Percentiles rank a stretch among this genome's conserved stretches.
These are phyloP conservation scores for Malus orientalis DNA, from an alignment of 306 rosid species.

Conservation along the genomic window DNA sequence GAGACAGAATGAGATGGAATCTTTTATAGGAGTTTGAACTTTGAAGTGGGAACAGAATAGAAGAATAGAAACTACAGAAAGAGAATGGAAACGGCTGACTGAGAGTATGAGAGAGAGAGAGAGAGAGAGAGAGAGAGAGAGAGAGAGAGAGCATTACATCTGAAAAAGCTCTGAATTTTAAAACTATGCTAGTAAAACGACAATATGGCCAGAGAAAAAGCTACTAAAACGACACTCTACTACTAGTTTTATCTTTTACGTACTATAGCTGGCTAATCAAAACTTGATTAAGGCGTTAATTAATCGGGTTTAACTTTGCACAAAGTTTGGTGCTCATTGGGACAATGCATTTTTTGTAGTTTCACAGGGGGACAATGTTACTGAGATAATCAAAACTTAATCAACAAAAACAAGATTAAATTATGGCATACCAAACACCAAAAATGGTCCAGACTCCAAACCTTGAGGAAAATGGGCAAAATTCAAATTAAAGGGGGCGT, in stretches of 20 bases:
- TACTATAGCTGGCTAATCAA: not conserved
- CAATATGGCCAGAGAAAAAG: not conserved
- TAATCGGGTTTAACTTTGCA: constrained; percentile 26
- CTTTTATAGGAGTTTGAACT: constrained; percentile 52
- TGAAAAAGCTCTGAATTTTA: constrained; percentile 78
- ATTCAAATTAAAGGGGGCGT: constrained; percentile 1
- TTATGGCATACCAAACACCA: constrained; percentile 4
- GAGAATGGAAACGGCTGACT: constrained; percentile 32
- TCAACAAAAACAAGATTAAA: constrained; percentile 10
- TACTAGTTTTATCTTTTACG: not conserved
- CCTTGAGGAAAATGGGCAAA: not conserved
- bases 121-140: not conserved
- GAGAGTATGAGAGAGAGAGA: too few species aligned
- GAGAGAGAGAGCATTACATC: constrained; percentile 7
- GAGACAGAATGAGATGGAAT: constrained; percentile 18
- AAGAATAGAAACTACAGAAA: constrained; percentile 13
- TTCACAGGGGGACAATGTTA: constrained; percentile 45
- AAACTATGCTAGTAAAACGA: constrained; percentile 14
- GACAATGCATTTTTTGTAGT: constrained; percentile 20
- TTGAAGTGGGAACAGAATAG: constrained; percentile 27
- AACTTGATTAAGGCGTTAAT: constrained; percentile 6
- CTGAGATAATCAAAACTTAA: constrained; percentile 41
- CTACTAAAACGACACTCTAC: constrained; percentile 34
- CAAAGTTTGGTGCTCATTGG: constrained; percentile 27
- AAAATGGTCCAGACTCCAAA: not conserved